Base-by-base conservation (phyloP, 306 rosid species). In the Prunus davidiana region DNA sequence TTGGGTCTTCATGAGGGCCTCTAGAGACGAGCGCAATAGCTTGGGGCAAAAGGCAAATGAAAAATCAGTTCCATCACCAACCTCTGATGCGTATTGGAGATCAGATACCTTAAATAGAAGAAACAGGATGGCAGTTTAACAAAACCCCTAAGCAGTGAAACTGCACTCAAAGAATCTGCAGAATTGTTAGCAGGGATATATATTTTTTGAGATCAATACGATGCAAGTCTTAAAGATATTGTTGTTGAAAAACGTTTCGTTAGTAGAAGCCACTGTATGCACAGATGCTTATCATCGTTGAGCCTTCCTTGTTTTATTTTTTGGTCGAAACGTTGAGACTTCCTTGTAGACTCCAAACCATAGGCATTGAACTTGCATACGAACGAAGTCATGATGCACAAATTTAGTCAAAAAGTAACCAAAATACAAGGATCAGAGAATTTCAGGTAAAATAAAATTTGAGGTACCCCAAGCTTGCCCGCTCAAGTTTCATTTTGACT, bases 111-210 rank as follows among this genome's bases (percentile, higher is more conserved):
- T 90, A 86, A 90, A 92, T 54, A 95, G 89, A 79, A 92, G 87
- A 84, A 90, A 95, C 75, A 92, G 89, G 52, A 89, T 85, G 28
- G 28, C 28, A 27, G 28, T 27, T 87, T 85, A 95, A 80, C 19
- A 95, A 93, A 85, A 82, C 80, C 57, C 97, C 97, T 6, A 92
- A 79, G 77, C 96, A 92, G 82, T 95, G 97, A 76, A 95, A 89
- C 99, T 94, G 87, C 80, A 75, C 34, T 76, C 63, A 43, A 72
- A 67, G 60, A 81, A 5, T 57, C 47, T n/a, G 54, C 27, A 8
- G 24, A 30, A 52, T 51, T 30, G 22, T 52, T 19, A 71, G 12
- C 60, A 50, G 16, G 18, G 12, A 6, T 2, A 30, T 20, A 61
- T 25, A 70, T 46, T 12, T 12, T 67, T 45, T 0, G 30, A 51